These are phyloP conservation scores for Macrophomina pseudophaseolina DNA, from an alignment of 2,329 filamentous ascomycete species.

Conservation along the genomic window DNA sequence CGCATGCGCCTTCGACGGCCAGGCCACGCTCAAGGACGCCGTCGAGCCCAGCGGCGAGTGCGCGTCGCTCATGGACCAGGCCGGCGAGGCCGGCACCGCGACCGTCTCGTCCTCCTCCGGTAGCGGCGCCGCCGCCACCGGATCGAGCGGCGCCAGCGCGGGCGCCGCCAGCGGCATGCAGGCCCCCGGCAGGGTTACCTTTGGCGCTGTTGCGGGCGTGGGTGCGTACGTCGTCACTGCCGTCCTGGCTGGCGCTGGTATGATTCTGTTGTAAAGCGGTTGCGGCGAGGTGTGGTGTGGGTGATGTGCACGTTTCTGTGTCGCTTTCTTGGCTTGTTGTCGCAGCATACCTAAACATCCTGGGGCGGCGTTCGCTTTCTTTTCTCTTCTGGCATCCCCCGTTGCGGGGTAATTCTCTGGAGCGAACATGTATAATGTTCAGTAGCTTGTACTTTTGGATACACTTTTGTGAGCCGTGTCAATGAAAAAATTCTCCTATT, in stretches of 20 bases:
- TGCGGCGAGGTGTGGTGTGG: too few species aligned
- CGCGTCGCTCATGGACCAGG: conserved; percentile 63
- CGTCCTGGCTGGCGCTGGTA: conserved; percentile 57
- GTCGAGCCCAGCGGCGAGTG: conserved; percentile 59
- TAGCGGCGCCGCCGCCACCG: conserved; percentile 31
- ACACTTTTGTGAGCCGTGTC: not conserved
- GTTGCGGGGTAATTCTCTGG: not conserved
- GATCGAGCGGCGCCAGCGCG: conserved; percentile 32
- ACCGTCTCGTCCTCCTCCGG: conserved; percentile 57
- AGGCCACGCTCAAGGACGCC: conserved; percentile 62
- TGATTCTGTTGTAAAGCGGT: conserved; percentile 58
- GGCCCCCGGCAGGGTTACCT: conserved; percentile 48
- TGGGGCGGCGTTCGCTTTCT: not conserved
- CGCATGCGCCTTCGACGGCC: conserved; percentile 75
- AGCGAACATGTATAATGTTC: conserved; percentile 17
- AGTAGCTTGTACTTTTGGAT: conserved; percentile 8
- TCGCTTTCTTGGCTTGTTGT: not conserved
- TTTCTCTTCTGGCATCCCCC: not conserved
- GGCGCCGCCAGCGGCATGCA: conserved; percentile 39
- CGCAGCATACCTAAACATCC: not conserved
- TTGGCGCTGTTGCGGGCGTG: conserved; percentile 51
- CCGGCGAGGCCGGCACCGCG: conserved; percentile 65
- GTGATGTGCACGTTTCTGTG: not conserved
- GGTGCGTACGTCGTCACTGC: conserved; percentile 57
- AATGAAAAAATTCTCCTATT: not conserved